Base-by-base conservation (phyloP, 1,139 yeast genomes). In the Saccharomyces hybrid region DNA sequence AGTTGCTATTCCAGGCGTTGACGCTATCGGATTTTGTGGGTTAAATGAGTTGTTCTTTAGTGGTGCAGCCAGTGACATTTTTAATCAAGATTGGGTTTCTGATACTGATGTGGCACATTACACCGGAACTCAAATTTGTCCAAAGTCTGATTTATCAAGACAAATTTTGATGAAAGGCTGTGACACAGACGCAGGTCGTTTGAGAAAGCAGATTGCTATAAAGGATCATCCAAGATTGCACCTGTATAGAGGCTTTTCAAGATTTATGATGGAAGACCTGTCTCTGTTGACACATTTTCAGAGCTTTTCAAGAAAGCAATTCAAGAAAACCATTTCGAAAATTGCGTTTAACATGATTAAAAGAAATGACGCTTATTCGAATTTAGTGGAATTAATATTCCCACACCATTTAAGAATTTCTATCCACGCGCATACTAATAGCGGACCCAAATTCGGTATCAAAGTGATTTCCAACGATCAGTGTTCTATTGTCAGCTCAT, bases 311-410 rank as follows among this genome's bases (percentile, higher is more conserved):
- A 75, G 73, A 55, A 81, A 79, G 62, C 71, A 74, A 54, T 77
- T 74, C 63, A 81, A 80, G 60, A 80, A 80, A 62, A 67, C 73
- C 44, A 76, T 79, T 29, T 73, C 83, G 3, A 75, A 74, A 58
- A 79, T 81, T 54, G 84, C 85, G 0, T 81, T 80, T 66, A 84
- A 81, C 61, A 82, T 82, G 85, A 82, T 82, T 56, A 80, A 77
- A 65, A 70, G 85, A 58, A 82, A 82, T 62, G 86, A 82, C 63
- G 85, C 86, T 5, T 81, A 82, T 62, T 81, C 85, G 2, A 82
- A 82, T 63, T 71, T 81, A 63, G 84, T 82, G 48, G 85, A 81
- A 57, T 68, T 81, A 57, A 66, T 81, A 51, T 81, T 82, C 56
- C 86, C 86, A 6, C 79, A 78, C 63, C 84, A 80, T 61, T 66